These are phyloP conservation scores for Penicillium freii DNA, from an alignment of 2,329 filamentous ascomycete species.

Conservation along the genomic window DNA sequence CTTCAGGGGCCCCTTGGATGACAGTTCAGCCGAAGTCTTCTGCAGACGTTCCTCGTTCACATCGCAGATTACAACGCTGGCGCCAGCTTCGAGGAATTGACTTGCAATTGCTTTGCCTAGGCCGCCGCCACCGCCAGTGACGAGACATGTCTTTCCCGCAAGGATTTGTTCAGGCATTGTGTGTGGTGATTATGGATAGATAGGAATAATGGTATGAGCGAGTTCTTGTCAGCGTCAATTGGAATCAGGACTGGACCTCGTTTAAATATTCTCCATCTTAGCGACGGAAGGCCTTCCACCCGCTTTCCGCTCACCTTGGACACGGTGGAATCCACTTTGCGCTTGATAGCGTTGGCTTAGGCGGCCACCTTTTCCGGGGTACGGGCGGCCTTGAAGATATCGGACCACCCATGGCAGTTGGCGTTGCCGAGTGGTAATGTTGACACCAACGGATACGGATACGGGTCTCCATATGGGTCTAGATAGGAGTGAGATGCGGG, in stretches of 20 bases:
- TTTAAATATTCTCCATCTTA: conserved; percentile 7
- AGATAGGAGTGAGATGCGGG: neutral
- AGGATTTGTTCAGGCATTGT: conserved; percentile 23
- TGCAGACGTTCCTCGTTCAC: conserved; percentile 32
- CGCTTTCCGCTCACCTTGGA: conserved; percentile 8
- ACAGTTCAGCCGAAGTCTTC: conserved; percentile 24
- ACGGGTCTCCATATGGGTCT: neutral
- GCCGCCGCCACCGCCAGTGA: conserved; percentile 40
- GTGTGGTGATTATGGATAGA: neutral
- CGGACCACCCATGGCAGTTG: conserved; percentile 7
- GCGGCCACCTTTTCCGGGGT: conserved; percentile 4
- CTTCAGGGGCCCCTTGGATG: conserved; percentile 20
- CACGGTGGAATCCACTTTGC: conserved; percentile 1
- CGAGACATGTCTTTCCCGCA: conserved; percentile 28
- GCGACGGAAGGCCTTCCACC: conserved; percentile 9
- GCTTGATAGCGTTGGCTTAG: conserved; percentile 2
- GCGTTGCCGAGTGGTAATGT: conserved; percentile 10
- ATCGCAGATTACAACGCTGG: conserved; percentile 41
- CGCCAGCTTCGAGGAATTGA: conserved; percentile 36
- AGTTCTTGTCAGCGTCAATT: neutral
- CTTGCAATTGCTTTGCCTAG: conserved; percentile 41
- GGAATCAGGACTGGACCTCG: neutral
- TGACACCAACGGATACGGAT: neutral
- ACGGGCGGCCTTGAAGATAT: neutral
- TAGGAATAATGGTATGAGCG: neutral